Conservation (phyloP, 345 rosid species). For the Raphanus sativus region DNA sequence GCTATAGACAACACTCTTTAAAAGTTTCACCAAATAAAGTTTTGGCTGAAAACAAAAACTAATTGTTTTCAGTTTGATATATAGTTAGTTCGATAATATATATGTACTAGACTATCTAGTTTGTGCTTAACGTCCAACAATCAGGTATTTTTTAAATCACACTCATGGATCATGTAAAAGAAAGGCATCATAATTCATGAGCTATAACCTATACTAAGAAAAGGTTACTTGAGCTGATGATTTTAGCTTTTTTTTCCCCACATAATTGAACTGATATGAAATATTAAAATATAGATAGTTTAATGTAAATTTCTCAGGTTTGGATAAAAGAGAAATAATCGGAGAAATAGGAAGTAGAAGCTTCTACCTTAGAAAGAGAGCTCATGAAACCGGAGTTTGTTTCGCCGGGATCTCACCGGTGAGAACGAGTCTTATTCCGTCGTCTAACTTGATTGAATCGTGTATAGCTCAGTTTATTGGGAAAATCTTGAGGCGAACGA, state of each 20-base stretch:
- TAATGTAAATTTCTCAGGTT: constrained; percentile 44
- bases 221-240: neutral
- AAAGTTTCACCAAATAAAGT: too few relatives aligned
- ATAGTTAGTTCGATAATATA: too few relatives aligned
- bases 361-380: constrained; percentile 67
- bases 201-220: neutral
- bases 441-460: constrained; percentile 38
- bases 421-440: constrained; percentile 26
- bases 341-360: constrained; percentile 73
- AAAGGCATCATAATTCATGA: constrained; percentile 1
- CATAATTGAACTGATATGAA: neutral
- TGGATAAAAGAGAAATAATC: constrained; percentile 58
- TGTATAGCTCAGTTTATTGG: constrained; percentile 52
- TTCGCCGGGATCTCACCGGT: constrained; percentile 18
- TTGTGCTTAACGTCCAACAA: neutral
- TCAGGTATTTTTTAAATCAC: neutral
- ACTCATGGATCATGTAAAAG: constrained; percentile 1
- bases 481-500: constrained; percentile 57
- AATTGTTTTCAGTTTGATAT: neutral
- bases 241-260: neutral
- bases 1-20: constrained; percentile 1
- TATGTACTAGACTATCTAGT: neutral
- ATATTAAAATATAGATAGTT: neutral
- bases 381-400: constrained; percentile 13
- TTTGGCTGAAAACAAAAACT: too few relatives aligned